Percentiles rank a stretch among this genome's conserved stretches.
Conservation (phyloP, 768 basidiomycete genomes). For the Kockovaella imperatae region DNA sequence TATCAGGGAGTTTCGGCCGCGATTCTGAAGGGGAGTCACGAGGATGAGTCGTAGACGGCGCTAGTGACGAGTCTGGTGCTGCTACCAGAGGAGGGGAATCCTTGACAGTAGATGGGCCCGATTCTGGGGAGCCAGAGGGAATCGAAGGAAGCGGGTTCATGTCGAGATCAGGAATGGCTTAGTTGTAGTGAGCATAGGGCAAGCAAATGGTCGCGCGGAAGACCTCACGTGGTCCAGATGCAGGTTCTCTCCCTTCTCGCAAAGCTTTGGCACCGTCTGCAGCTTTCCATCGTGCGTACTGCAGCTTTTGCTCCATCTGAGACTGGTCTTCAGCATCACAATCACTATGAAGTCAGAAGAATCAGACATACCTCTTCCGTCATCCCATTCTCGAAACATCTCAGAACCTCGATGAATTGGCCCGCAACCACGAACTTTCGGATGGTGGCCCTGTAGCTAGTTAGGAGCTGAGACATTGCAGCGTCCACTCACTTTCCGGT, state of each 20-base stretch:
- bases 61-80: constrained; percentile 18
- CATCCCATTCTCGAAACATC: constrained; percentile 45
- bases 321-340: not conserved
- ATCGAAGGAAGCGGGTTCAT: constrained; percentile 17
- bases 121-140: constrained; percentile 19
- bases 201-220: not conserved
- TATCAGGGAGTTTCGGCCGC: constrained; percentile 10
- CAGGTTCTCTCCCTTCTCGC: constrained; percentile 81
- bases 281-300: constrained; percentile 96
- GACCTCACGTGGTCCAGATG: constrained; percentile 64
- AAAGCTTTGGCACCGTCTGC: constrained; percentile 88
- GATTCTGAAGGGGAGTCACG: constrained; percentile 2
- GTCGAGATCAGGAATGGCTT: constrained; percentile 26
- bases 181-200: constrained; percentile 15
- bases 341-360: not conserved
- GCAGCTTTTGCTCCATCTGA: constrained; percentile 77
- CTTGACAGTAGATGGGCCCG: not conserved
- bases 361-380: constrained; percentile 39
- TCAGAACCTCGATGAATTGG: constrained; percentile 85
- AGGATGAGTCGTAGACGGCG: constrained; percentile 7
- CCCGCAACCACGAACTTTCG: constrained; percentile 91
- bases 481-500: constrained; percentile 58
- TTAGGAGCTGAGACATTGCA: not conserved
- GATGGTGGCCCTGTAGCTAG: constrained; percentile 62
- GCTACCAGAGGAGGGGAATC: not conserved